Base-by-base conservation (phyloP, 2,329 filamentous ascomycete species). In the Microcera coccophila region DNA sequence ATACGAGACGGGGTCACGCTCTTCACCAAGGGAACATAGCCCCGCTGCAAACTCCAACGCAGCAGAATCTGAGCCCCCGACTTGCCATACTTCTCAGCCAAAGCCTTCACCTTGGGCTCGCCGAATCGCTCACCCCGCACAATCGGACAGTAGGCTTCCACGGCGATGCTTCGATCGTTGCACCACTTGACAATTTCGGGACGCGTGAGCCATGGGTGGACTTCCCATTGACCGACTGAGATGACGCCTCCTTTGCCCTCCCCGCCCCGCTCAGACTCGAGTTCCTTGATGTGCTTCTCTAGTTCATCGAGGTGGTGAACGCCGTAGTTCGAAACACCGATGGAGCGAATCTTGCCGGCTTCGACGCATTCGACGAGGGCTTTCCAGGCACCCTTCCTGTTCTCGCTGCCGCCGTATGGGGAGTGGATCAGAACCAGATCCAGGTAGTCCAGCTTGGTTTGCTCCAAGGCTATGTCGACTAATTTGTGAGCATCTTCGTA, bases 131-230 rank as follows among this genome's bases (percentile, higher is more conserved):
- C 70, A 42, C 87, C 90, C 34, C 75, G 70, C 2, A 82, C 77
- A 32, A 84, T 69, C 11, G 81, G 79, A 32, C 71, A 74, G 60
- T 82, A 84, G 0, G 80, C 80, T 66, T 89, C 74, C 12, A 86
- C 62, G 22, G 80, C 75, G 16, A 87, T 70, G 46, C 74, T 73
- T 15, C 80, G 73, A 63, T 82, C 73, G 49, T 73, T 64, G 55
- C 85, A 86, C 89, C 90, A 96, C 36, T 78, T 70, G 8, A 83
- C 81, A 47, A 96, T 88, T 58, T 95, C 89, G 17, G 74, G 70
- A n/a, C 90, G 75, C 8, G 82, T 75, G 32, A 90, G 79, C 90
- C 89, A 96, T 1, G 90, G 90, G 65, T 96, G 90, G 10, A 96
- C 70, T 67, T 96, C 90, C 66, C 85, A 89, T 67, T 95, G 90